Conservation (phyloP, 805 yeast genomes). For the Pichia nakasei region DNA sequence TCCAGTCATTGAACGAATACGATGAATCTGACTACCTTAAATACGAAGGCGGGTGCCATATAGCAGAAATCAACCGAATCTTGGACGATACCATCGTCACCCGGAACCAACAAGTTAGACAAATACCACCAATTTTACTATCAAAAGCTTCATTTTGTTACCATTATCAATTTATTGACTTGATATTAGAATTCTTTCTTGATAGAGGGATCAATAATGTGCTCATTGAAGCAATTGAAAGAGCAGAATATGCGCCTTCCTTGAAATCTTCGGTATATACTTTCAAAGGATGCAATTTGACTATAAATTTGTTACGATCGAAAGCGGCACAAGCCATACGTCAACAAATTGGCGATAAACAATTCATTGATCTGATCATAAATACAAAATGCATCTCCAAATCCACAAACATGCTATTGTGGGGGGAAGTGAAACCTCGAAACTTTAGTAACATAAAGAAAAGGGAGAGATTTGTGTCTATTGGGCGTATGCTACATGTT, state of each 20-base stretch:
- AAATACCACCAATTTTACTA: constrained; percentile 7
- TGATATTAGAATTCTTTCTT: constrained; percentile 28
- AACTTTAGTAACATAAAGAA: background rate
- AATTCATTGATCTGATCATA: constrained; percentile 33
- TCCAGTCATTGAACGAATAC: background rate
- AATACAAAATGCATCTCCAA: constrained; percentile 26
- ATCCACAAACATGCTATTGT: constrained; percentile 10
- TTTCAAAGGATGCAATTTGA: constrained; percentile 24
- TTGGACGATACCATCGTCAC: background rate
- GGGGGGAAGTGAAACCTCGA: constrained; percentile 17
- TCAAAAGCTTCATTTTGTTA: constrained; percentile 6
- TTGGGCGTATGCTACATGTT: constrained; percentile 19
- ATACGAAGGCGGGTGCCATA: constrained; percentile 6
- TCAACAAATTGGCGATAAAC: constrained; percentile 29
- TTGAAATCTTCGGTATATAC: constrained; percentile 13
- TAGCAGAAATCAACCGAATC: background rate
- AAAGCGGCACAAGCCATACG: constrained; percentile 37
- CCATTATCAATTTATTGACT: constrained; percentile 34
- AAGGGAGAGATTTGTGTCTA: background rate
- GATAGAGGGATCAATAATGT: constrained; percentile 28
- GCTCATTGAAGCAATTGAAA: constrained; percentile 33
- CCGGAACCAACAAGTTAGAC: background rate
- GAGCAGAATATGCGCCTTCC: constrained; percentile 18
- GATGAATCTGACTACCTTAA: background rate
- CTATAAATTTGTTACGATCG: constrained; percentile 33